Conservation (phyloP, 345 rosid genomes). For the Lenwebbia sp. region DNA sequence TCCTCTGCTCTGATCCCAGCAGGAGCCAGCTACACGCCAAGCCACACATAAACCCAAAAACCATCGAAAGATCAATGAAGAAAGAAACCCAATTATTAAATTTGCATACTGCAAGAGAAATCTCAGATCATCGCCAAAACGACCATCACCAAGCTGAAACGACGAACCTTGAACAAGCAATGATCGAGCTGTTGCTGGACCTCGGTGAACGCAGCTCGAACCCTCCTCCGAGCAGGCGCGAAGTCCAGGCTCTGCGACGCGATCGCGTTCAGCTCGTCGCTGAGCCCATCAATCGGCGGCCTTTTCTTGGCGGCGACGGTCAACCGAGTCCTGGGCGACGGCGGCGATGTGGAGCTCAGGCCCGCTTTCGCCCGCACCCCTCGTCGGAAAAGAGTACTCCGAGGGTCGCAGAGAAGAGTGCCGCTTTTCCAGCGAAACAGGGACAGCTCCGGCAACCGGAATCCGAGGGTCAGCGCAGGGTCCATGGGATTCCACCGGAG, state of each 20-base stretch:
- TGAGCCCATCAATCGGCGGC: constrained; percentile 39
- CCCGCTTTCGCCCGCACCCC: not conserved
- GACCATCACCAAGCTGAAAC: not conserved
- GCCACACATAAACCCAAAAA: not conserved
- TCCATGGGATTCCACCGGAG: constrained; percentile 5
- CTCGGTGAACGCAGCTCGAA: constrained; percentile 60
- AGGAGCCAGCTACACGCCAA: constrained; percentile 56
- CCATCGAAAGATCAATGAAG: not conserved
- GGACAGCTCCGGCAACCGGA: constrained; percentile 2
- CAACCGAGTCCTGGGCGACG: not conserved
- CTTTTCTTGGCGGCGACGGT: constrained; percentile 6
- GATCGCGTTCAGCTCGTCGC: constrained; percentile 53
- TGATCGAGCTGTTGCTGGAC: constrained; percentile 76
- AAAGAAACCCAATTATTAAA: not conserved
- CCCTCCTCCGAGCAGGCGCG: constrained; percentile 59
- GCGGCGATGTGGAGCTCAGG: not conserved
- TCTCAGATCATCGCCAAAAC: not conserved
- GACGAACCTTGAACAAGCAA: constrained; percentile 62
- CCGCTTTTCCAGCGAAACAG: constrained; percentile 3
- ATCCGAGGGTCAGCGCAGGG: constrained; percentile 6
- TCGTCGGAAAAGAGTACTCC: not conserved
- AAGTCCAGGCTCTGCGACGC: constrained; percentile 63
- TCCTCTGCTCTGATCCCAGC: constrained; percentile 65
- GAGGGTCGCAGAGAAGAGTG: not conserved
- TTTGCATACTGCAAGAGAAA: not conserved